Evolutionary conservation across 345 rosid species (phyloP).

Genomic region (Cardiospermum halicacabum): DNA sequence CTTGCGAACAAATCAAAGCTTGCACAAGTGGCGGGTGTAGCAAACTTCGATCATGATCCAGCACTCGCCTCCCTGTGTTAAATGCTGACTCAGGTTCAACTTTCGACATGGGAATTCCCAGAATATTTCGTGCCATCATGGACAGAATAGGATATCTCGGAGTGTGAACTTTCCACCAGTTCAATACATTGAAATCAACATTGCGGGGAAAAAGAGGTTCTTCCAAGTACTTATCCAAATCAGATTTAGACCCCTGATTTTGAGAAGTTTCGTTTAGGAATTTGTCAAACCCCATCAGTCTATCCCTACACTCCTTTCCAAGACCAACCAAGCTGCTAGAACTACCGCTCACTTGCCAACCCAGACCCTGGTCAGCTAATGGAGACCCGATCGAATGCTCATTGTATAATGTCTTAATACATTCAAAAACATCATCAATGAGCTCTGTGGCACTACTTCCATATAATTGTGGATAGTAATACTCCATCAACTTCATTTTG

Average conservation of each 20-base stretch:
- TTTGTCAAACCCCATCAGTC: conserved; percentile 62
- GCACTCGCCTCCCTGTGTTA: conserved; percentile 32
- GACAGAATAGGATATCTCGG: conserved; percentile 74
- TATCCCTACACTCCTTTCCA: conserved; percentile 39
- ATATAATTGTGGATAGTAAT: conserved; percentile 63
- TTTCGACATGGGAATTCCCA: conserved; percentile 62
- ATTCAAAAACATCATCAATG: conserved; percentile 50
- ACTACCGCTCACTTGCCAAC: conserved; percentile 38
- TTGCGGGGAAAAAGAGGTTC: conserved; percentile 80
- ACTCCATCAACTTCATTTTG: conserved; percentile 77
- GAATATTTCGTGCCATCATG: conserved; percentile 67
- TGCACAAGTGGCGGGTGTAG: conserved; percentile 53
- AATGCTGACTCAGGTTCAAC: conserved; percentile 38
- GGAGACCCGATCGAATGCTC: conserved; percentile 69
- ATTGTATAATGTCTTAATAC: conserved; percentile 53
- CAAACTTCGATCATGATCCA: conserved; percentile 49
- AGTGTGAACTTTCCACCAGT: conserved; percentile 88
- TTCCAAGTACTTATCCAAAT: conserved; percentile 74
- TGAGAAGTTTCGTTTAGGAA: conserved; percentile 55
- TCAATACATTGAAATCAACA: conserved; percentile 53
- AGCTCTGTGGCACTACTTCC: conserved; percentile 46
- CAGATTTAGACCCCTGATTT: conserved; percentile 47
- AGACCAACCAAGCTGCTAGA: conserved; percentile 15
- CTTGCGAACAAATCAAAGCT: conserved; percentile 77
- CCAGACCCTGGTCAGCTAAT: conserved; percentile 52